Base-by-base conservation (phyloP, 768 basidiomycete species). In the Neoboletus subvelutipes region DNA sequence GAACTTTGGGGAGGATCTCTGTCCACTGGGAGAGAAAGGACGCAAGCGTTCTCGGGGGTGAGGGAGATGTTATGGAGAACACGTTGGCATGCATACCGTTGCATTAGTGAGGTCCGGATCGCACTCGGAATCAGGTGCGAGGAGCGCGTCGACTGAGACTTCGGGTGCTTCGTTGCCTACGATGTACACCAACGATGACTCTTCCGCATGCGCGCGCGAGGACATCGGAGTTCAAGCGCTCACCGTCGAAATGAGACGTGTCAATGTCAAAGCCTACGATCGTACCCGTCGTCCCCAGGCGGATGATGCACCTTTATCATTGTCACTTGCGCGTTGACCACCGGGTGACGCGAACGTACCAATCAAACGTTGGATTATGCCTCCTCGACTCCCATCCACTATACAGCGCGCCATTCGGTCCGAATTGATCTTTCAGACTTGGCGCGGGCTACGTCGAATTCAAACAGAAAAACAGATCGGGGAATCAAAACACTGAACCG, bases 371-470 rank as follows among this genome's bases (percentile, higher is more conserved):
- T 1, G 89, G 85, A 72, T 97, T 98, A 72, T 99, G 97, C 63
- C 97, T 76, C 41, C 94, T 78, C 28, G 81, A 82, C 71, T 99
- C 97, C 97, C 97, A 99, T 52, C 95, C 97, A 61, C 88, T 92
- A 72, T 81, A 98, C 24, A 98, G 74, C 0, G 96, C 96, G 24
- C 97, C 97, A 41, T 94, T 96, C 3, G 94, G 91, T 8, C 96
- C 96, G 64, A 94, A 99, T 63, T 94, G 92, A n/a, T 97, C 97
- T 72, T 95, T 94, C 68, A 97, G 74, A 62, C 87, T 92, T 5
- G 80, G 83, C 24, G 95, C 85, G 8, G 95, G 90, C 94, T 97
- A 61, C 15, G 53, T 3, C 29, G 45, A 24, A 47, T 40, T 18
- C 18, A 17, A 15, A 3, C 22, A 49, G 13, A 17, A 7, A n/a